A percentile compares a stretch with the other conserved stretches of the same genome.
Conservation (phyloP, 371 early-diverging fungal genomes). For the Lichtheimia ornata region DNA sequence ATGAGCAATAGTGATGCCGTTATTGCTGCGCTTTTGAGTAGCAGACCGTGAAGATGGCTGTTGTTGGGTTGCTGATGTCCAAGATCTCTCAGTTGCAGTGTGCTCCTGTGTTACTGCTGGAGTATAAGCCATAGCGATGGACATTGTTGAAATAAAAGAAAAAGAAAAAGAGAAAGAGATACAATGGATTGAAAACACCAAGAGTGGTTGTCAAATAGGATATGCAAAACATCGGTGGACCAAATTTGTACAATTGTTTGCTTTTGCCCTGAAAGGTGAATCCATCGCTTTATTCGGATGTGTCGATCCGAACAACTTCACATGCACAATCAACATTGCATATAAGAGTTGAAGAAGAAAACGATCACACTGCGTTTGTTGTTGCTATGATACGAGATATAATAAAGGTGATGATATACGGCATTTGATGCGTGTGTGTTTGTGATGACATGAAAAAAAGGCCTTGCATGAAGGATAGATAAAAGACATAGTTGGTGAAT, state of each 20-base stretch:
- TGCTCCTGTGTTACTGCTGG: background rate
- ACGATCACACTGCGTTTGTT: background rate
- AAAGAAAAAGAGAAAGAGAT: slow-evolving; percentile 3
- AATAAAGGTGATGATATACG: background rate
- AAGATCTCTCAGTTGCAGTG: no score
- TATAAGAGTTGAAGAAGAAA: background rate
- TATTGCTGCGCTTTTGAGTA: background rate
- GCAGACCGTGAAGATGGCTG: background rate
- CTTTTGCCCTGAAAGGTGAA: slow-evolving; percentile 12
- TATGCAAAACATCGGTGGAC: slow-evolving; percentile 5
- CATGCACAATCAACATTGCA: background rate
- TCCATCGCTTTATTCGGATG: background rate
- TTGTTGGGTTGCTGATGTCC: no score
- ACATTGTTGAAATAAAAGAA: slow-evolving; percentile 10
- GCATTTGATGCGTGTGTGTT: background rate
- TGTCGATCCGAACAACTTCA: slow-evolving; percentile 1
- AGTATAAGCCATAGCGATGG: slow-evolving; percentile 1
- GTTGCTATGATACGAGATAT: background rate
- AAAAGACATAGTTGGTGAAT: background rate
- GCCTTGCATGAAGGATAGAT: no score
- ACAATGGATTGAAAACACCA: background rate
- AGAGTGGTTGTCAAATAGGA: background rate
- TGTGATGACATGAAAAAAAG: background rate
- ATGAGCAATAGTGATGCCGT: background rate
- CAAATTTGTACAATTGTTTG: slow-evolving; percentile 22